These are phyloP conservation scores for Hypocrella siamensis DNA, from an alignment of 2,329 filamentous ascomycete species.

Conservation along the genomic window DNA sequence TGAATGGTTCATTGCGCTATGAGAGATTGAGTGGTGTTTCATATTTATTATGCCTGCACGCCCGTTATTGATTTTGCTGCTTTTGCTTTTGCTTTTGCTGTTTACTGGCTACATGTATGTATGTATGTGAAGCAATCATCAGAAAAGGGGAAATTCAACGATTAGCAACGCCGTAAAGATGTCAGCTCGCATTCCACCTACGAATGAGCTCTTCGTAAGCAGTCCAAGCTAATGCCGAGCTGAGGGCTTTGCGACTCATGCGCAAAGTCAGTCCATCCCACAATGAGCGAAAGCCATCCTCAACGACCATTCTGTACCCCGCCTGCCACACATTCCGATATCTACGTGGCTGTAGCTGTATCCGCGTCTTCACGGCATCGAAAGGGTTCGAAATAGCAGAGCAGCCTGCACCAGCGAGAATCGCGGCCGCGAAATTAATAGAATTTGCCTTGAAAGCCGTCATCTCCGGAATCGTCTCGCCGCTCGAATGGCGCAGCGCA, in stretches of 20 bases:
- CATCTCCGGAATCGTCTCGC: conserved; percentile 11
- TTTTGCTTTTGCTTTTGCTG: too few relatives aligned
- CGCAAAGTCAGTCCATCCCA: conserved; percentile 76
- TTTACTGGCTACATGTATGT: too few relatives aligned
- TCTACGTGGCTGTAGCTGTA: conserved; percentile 72
- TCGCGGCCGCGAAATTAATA: conserved; percentile 76
- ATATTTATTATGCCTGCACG: too few relatives aligned
- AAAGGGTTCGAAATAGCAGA: conserved; percentile 92
- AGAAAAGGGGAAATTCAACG: too few relatives aligned
- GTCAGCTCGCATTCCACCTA: conserved; percentile 18
- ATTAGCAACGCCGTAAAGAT: too few relatives aligned
- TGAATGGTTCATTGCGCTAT: too few relatives aligned
- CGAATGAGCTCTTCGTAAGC: conserved; percentile 88
- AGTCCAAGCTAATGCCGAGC: conserved; percentile 93
- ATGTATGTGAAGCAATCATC: too few relatives aligned
- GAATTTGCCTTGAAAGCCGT: conserved; percentile 28
- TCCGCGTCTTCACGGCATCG: conserved; percentile 86
- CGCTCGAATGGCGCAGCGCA: conserved; percentile 4
- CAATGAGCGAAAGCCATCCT: conserved; percentile 67
- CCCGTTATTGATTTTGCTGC: too few relatives aligned
- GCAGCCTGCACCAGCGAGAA: conserved; percentile 65
- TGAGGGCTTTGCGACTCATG: conserved; percentile 82
- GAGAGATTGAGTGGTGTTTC: too few relatives aligned
- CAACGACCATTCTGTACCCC: conserved; percentile 57
- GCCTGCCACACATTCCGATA: conserved; percentile 78